Percentiles rank a stretch among this genome's conserved stretches.
These are phyloP conservation scores for Pythium dissimile DNA, from an alignment of 352 stramenopile species.

Conservation along the genomic window DNA sequence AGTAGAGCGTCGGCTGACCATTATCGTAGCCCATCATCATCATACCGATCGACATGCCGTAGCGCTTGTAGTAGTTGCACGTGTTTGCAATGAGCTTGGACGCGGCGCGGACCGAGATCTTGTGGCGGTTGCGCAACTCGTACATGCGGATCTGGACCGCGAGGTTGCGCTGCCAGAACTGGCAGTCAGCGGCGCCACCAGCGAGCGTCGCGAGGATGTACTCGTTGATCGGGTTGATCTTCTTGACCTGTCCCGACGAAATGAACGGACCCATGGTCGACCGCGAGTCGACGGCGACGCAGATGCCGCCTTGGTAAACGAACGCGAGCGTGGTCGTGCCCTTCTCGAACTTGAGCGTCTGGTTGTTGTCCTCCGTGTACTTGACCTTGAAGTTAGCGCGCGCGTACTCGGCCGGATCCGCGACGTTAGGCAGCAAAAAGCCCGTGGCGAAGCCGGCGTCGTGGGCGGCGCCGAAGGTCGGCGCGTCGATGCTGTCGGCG, in stretches of 20 bases:
- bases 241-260: slow-evolving; percentile 98
- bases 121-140: slow-evolving; percentile 98
- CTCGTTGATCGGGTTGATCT: slow-evolving; percentile 99
- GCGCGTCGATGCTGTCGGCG: slow-evolving; percentile 16
- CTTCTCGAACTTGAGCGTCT: slow-evolving; percentile 98
- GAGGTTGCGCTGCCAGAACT: slow-evolving; percentile 99
- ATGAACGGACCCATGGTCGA: slow-evolving; percentile 99
- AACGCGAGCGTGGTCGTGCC: slow-evolving; percentile 99
- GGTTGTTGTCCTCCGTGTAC: slow-evolving; percentile 95
- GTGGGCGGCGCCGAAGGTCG: slow-evolving; percentile 11
- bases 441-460: slow-evolving; percentile 31
- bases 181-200: slow-evolving; percentile 98
- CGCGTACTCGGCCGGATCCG: slow-evolving; percentile 93
- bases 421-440: slow-evolving; percentile 71
- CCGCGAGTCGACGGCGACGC: slow-evolving; percentile 98
- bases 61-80: slow-evolving; percentile 95
- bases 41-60: slow-evolving; percentile 96
- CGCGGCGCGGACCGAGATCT: slow-evolving; percentile 98
- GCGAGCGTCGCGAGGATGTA: slow-evolving; percentile 99
- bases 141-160: slow-evolving; percentile 96
- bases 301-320: slow-evolving; percentile 98
- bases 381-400: slow-evolving; percentile 96
- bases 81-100: slow-evolving; percentile 99
- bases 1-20: slow-evolving; percentile 97
- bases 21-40: slow-evolving; percentile 99